Base-by-base conservation (phyloP, 305 asterid species). In the Coffea humblotiana region DNA sequence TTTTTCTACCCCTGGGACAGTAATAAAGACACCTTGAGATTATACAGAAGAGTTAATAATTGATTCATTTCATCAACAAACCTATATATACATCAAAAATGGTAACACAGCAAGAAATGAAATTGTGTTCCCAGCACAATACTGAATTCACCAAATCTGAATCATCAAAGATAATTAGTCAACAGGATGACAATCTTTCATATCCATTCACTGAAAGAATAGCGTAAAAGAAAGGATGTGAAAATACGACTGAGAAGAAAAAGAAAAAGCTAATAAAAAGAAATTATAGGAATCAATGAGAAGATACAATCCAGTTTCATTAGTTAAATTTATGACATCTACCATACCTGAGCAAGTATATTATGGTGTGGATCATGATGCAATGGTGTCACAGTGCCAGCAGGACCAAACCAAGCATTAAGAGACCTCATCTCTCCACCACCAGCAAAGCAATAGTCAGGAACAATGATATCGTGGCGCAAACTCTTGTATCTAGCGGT, bases 341-440 rank as follows among this genome's bases (percentile, higher is more conserved):
- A 77, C 83, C 82, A 72, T 80, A 96, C 99, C 98, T 96, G 99
- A 76, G 99, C 96, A 86, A 96, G 94, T 81, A 96, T 94, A 82
- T 96, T 96, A 87, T 94, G 98, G 84, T 96, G 99, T 10, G 99
- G 99, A 83, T 96, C 99, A 56, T 94, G 97, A 85, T 96, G 99
- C 90, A 94, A 89, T 23, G 98, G 99, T 48, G 98, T 96, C 83
- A 96, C 99, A 18, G 98, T 96, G 74, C 97, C 95, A 77, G 97
- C 83, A 82, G 99, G 99, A 84, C 98, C 87, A 79, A 88, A 91
- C 99, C 99, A 96, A 85, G 99, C 99, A 88, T 96, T 94, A 64
- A 96, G 83, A 12, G 97, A 90, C 85, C 90, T 89, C 83, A 96
- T 84, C 84, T 94, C 99, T 66, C 97, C 97, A 16, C 93, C 97